These are phyloP conservation scores for Erodium texanum DNA, from an alignment of 441 rosid species.

Conservation along the genomic window DNA sequence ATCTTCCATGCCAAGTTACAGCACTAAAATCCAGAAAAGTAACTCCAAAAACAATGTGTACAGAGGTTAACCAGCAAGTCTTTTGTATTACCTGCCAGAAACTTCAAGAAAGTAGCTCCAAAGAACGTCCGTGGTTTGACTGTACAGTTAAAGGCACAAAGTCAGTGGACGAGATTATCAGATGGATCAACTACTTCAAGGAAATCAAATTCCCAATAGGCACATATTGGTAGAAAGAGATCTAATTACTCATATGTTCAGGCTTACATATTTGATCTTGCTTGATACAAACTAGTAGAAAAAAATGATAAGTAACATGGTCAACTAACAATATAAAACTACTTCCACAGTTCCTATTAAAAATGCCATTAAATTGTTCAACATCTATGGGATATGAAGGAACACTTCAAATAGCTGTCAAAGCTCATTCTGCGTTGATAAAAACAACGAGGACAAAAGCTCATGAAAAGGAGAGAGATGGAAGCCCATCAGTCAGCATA, in stretches of 20 bases:
- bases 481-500: neutral
- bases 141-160: slow-evolving; percentile 28
- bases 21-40: neutral
- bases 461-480: neutral
- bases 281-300: neutral
- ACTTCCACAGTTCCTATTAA: neutral
- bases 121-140: slow-evolving; percentile 70
- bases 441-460: neutral
- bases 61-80: neutral
- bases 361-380: neutral
- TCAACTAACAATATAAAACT: neutral
- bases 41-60: neutral
- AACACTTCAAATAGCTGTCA: neutral
- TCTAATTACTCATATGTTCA: neutral
- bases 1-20: neutral
- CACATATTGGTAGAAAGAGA: neutral
- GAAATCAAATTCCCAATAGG: neutral
- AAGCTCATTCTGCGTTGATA: neutral
- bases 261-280: neutral
- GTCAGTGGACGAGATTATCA: neutral
- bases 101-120: slow-evolving; percentile 76
- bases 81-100: slow-evolving; percentile 57
- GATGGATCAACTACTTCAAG: neutral
- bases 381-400: neutral
- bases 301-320: neutral